Percentiles rank a stretch among this genome's conserved stretches.
These are phyloP conservation scores for Allomyces arbusculus DNA, from an alignment of 192 early-diverging fungal genomes.

Conservation along the genomic window DNA sequence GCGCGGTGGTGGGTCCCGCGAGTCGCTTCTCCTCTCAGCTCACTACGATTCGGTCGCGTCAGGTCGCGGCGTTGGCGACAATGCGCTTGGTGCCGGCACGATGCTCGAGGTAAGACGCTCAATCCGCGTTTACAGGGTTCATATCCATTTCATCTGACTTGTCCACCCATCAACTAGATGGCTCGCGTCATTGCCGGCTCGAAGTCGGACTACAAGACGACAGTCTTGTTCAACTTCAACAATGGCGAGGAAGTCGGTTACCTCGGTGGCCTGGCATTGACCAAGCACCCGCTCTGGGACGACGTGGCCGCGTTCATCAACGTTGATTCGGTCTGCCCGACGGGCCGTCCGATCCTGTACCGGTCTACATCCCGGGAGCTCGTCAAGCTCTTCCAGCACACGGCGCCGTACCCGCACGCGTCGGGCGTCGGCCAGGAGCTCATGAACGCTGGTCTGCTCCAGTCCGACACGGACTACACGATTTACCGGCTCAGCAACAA, in stretches of 20 bases:
- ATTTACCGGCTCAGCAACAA: background rate
- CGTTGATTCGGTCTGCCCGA: background rate
- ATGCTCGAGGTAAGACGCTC: background rate
- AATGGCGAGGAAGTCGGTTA: background rate
- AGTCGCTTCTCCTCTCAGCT: background rate
- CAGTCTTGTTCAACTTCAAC: background rate
- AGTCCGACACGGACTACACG: background rate
- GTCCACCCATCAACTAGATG: no score
- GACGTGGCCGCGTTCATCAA: background rate
- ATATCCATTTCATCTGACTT: no score
- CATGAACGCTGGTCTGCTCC: background rate
- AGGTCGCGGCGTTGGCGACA: background rate
- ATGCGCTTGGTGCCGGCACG: background rate
- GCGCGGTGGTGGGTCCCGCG: background rate
- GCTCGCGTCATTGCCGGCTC: no score
- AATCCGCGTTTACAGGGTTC: no score
- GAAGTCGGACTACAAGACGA: no score
- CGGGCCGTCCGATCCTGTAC: background rate
- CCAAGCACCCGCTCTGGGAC: background rate
- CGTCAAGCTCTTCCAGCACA: background rate
- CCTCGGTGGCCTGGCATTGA: background rate
- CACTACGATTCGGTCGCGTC: background rate
- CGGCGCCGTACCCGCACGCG: background rate
- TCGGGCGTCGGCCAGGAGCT: background rate
- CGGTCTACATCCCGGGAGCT: background rate